Conservation (phyloP, 1,139 yeast species). For the Saccharomyces hybrid region DNA sequence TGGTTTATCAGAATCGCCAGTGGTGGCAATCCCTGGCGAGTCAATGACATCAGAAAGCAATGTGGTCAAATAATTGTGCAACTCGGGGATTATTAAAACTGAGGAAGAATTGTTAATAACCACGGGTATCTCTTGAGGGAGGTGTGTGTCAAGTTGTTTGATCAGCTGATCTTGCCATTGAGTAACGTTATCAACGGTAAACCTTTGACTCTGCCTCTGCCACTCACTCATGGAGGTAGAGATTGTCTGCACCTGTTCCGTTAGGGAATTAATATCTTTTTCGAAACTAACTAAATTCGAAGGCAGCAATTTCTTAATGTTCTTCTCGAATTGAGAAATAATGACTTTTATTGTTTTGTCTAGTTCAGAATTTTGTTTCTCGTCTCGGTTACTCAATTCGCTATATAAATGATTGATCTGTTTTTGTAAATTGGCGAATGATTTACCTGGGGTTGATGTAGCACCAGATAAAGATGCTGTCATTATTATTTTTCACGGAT, state of each 20-base stretch:
- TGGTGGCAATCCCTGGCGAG: conserved; percentile 4
- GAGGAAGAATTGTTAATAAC: conserved; percentile 22
- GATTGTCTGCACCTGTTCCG: conserved; percentile 4
- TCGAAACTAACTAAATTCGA: conserved; percentile 16
- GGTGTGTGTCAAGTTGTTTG: conserved; percentile 13
- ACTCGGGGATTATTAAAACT: conserved; percentile 26
- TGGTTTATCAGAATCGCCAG: conserved; percentile 2
- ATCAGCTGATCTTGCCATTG: conserved; percentile 21
- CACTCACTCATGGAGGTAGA: conserved; percentile 6
- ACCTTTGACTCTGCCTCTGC: conserved; percentile 1
- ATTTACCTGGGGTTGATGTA: background rate
- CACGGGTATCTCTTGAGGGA: conserved; percentile 30
- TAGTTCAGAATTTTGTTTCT: conserved; percentile 19
- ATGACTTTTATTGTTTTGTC: conserved; percentile 27
- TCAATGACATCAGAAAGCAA: conserved; percentile 18
- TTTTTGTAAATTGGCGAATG: conserved; percentile 18
- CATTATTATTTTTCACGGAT: background rate
- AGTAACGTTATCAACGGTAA: conserved; percentile 22
- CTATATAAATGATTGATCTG: conserved; percentile 27
- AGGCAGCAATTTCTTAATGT: conserved; percentile 26
- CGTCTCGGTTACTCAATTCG: conserved; percentile 23
- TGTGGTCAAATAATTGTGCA: conserved; percentile 21
- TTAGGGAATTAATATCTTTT: conserved; percentile 9
- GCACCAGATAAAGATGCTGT: background rate
- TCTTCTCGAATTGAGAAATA: conserved; percentile 29